A percentile compares a stretch with the other conserved stretches of the same genome.
Conservation (phyloP, 345 rosid genomes). For the Salix koriyanagi region DNA sequence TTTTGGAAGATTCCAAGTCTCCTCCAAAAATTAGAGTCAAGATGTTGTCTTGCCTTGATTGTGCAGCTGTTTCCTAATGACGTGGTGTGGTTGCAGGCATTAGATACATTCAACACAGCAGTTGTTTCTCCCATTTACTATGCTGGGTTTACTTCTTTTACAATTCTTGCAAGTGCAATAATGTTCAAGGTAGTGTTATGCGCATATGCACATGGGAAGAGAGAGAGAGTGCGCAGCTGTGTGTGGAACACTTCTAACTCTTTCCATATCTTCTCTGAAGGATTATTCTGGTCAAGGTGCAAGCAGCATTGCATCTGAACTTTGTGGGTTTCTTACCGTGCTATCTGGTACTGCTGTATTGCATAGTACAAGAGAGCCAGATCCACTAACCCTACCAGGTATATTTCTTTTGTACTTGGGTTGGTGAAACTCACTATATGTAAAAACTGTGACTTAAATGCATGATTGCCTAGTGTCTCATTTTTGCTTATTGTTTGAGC, state of each 20-base stretch:
- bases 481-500: not conserved
- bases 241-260: not conserved
- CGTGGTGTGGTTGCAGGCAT: conserved; percentile 49
- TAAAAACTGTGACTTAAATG: not conserved
- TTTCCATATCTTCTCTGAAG: conserved; percentile 22
- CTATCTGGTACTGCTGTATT: conserved; percentile 64
- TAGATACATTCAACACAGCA: conserved; percentile 73
- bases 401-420: not conserved
- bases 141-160: conserved; percentile 71
- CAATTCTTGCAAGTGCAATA: conserved; percentile 72
- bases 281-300: conserved; percentile 74
- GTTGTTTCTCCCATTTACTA: conserved; percentile 76
- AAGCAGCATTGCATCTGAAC: conserved; percentile 65
- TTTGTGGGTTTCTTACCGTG: conserved; percentile 70
- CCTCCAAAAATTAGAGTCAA: not conserved
- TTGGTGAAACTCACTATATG: not conserved
- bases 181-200: conserved; percentile 63
- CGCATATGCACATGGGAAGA: not conserved
- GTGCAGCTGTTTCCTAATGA: not conserved
- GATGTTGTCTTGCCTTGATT: not conserved
- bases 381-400: conserved; percentile 57
- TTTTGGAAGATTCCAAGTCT: not conserved
- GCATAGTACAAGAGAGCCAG: conserved; percentile 68
- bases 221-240: not conserved
- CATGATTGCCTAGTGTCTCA: not conserved